A percentile compares a stretch with the other conserved stretches of the same genome.
Conservation (phyloP, 768 basidiomycete species). For the Tulasnella sp. region DNA sequence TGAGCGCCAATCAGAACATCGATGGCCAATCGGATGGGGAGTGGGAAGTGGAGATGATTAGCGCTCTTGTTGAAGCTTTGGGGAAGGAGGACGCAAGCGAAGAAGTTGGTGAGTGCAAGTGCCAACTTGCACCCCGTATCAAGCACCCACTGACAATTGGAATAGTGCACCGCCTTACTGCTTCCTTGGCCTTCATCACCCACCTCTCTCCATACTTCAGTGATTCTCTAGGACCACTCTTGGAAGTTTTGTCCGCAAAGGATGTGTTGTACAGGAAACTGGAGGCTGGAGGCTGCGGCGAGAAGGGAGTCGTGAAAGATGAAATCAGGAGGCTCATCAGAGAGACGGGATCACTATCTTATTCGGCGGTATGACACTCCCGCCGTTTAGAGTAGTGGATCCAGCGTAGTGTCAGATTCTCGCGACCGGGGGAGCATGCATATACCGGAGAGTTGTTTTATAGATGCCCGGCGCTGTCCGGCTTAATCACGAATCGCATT, state of each 20-base stretch:
- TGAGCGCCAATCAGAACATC: slow-evolving; percentile 28
- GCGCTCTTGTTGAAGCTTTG: slow-evolving; percentile 77
- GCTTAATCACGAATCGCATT: no score
- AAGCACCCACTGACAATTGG: no score
- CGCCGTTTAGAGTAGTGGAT: no score
- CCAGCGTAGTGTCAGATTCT: no score
- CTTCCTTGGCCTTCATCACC: slow-evolving; percentile 70
- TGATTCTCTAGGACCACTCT: slow-evolving; percentile 48
- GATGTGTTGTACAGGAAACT: slow-evolving; percentile 58
- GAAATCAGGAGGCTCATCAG: slow-evolving; percentile 61
- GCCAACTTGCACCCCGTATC: not conserved
- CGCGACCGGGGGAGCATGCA: no score
- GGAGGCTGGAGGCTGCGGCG: slow-evolving; percentile 43
- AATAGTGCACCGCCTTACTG: slow-evolving; percentile 80
- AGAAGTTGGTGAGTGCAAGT: slow-evolving; percentile 63
- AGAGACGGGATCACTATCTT: slow-evolving; percentile 39
- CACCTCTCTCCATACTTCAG: slow-evolving; percentile 69
- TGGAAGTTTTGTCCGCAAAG: slow-evolving; percentile 67
- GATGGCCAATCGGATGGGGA: slow-evolving; percentile 46
- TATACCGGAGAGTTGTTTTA: no score
- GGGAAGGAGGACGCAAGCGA: slow-evolving; percentile 65
- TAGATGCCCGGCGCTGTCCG: no score
- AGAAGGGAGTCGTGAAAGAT: slow-evolving; percentile 54
- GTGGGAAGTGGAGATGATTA: slow-evolving; percentile 73
- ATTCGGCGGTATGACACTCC: not conserved